A percentile compares a stretch with the other conserved stretches of the same genome.
These are phyloP conservation scores for Aspergillus floridensis DNA, from an alignment of 2,329 filamentous ascomycete genomes.

Conservation along the genomic window DNA sequence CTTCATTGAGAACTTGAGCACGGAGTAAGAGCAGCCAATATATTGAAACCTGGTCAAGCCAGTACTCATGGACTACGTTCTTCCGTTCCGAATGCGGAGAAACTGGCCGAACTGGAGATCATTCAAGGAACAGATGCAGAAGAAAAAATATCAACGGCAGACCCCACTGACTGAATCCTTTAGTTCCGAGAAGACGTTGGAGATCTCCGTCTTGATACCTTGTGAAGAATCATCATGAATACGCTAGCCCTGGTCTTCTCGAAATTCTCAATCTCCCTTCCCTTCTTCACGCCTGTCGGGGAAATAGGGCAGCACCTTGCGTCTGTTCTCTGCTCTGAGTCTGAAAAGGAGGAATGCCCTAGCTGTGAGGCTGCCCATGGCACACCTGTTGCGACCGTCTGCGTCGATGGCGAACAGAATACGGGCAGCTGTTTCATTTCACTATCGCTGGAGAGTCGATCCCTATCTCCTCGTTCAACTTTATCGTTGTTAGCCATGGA, in stretches of 20 bases:
- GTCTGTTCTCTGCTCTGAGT: neutral
- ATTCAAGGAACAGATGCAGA: neutral
- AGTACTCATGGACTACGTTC: neutral
- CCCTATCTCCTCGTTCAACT: neutral
- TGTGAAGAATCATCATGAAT: neutral
- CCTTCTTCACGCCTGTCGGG: neutral
- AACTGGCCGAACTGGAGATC: neutral
- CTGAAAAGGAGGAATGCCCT: neutral
- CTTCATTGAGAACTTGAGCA: neutral
- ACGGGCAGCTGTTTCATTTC: neutral
- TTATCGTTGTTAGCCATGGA: neutral
- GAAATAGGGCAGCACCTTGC: neutral
- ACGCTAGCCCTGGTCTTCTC: neutral
- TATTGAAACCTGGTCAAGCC: conserved; percentile 1
- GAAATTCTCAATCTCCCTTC: neutral
- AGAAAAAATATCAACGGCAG: neutral
- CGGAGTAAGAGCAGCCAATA: conserved; percentile 1
- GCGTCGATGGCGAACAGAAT: neutral
- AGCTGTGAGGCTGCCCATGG: neutral
- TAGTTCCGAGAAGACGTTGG: neutral
- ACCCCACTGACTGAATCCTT: neutral
- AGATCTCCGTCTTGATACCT: neutral
- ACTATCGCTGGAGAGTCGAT: neutral
- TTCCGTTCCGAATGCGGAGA: neutral
- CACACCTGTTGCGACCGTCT: neutral